Percentiles rank a stretch among this genome's conserved stretches.
phyloP scores from a whole-genome alignment of 2,329 filamentous ascomycete species.

The Xylaria sp. region DNA sequence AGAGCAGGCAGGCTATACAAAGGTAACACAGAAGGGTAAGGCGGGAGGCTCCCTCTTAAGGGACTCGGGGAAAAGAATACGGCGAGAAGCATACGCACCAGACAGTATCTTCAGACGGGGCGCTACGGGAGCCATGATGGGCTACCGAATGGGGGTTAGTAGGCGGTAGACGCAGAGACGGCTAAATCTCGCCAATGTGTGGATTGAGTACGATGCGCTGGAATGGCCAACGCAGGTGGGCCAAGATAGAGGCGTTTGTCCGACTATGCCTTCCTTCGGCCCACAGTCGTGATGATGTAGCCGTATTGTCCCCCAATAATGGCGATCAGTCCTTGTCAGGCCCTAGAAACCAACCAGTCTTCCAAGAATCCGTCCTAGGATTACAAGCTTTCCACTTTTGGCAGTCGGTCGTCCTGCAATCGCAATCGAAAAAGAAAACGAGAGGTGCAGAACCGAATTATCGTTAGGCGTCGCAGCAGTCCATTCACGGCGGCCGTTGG shows the following conservation, averaged over 20 bases:
- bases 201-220: constrained; percentile 47
- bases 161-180: constrained; percentile 40
- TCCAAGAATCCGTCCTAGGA: constrained; percentile 34
- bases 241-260: constrained; percentile 45
- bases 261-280: constrained; percentile 39
- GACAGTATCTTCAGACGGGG: constrained; percentile 70
- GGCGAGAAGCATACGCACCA: constrained; percentile 59
- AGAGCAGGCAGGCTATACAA: constrained; percentile 30
- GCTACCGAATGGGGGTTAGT: constrained; percentile 54
- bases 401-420: constrained; percentile 38
- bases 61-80: constrained; percentile 35
- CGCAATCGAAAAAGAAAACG: constrained; percentile 41
- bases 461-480: constrained; percentile 43
- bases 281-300: constrained; percentile 44
- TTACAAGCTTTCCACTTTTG: constrained; percentile 44
- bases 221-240: constrained; percentile 40
- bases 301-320: constrained; percentile 45
- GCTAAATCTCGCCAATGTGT: constrained; percentile 45
- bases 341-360: constrained; percentile 44
- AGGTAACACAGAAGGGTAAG: constrained; percentile 39
- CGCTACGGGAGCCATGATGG: constrained; percentile 68
- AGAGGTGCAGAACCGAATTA: constrained; percentile 46
- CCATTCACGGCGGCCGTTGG: constrained; percentile 47
- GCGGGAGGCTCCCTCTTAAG: constrained; percentile 33
- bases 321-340: constrained; percentile 40